These are phyloP conservation scores for Penicillium coprophilum DNA, from an alignment of 495 filamentous ascomycete species.

Conservation along the genomic window DNA sequence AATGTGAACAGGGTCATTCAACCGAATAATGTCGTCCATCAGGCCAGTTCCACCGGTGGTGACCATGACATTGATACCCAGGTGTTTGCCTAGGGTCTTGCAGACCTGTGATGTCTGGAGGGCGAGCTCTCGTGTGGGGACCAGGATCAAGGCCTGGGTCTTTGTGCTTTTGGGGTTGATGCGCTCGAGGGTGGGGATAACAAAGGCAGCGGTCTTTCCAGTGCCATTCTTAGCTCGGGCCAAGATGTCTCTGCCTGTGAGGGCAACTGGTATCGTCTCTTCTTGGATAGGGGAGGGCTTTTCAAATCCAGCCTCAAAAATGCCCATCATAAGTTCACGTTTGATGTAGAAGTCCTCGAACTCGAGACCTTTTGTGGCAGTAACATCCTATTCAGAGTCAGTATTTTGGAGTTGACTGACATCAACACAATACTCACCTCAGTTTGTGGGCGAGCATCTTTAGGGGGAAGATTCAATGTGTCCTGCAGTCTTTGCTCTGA, in stretches of 20 bases:
- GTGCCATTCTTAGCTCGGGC: conserved; percentile 98
- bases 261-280: conserved; percentile 94
- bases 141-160: conserved; percentile 92
- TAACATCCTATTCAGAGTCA: conserved; percentile 74
- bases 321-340: conserved; percentile 94
- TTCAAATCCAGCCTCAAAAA: conserved; percentile 98
- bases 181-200: conserved; percentile 91
- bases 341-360: conserved; percentile 97
- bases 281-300: conserved; percentile 99
- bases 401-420: conserved; percentile 4
- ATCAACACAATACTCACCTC: conserved; percentile 60
- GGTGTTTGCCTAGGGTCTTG: conserved; percentile 95
- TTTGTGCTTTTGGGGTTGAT: conserved; percentile 95
- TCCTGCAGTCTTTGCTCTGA: conserved; percentile 74
- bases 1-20: conserved; percentile 93
- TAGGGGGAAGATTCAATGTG: conserved; percentile 71
- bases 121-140: conserved; percentile 96
- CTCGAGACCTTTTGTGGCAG: conserved; percentile 92
- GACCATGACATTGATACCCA: conserved; percentile 98
- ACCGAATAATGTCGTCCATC: conserved; percentile 93
- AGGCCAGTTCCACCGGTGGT: conserved; percentile 93
- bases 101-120: conserved; percentile 98
- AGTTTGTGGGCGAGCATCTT: conserved; percentile 87
- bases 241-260: conserved; percentile 92
- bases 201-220: conserved; percentile 96